Percentiles rank a stretch among this genome's conserved stretches.
These are phyloP conservation scores for Crucibulum parvulum DNA, from an alignment of 1,284 basidiomycete genomes.

Conservation along the genomic window DNA sequence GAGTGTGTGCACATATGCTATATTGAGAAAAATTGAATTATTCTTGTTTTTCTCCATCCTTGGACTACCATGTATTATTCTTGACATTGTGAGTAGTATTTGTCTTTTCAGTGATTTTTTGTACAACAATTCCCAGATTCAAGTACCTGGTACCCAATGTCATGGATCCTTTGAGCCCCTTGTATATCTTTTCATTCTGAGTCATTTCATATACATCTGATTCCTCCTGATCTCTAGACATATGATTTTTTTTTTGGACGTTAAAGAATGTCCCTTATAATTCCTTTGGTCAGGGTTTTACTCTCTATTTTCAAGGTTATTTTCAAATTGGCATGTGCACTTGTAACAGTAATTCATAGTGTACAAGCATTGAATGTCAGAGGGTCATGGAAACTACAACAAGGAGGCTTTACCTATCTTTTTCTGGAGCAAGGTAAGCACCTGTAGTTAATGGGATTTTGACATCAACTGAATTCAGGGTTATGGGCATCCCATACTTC, in stretches of 20 bases:
- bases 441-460: background rate
- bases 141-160: constrained; percentile 16
- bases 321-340: constrained; percentile 31
- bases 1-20: constrained; percentile 36
- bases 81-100: constrained; percentile 33
- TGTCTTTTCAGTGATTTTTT: background rate
- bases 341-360: constrained; percentile 33
- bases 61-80: constrained; percentile 29
- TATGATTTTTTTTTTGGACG: constrained; percentile 2
- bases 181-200: too few species aligned
- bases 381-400: constrained; percentile 22
- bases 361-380: constrained; percentile 28
- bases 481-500: background rate
- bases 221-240: too few species aligned
- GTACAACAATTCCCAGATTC: constrained; percentile 4
- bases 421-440: constrained; percentile 35
- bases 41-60: constrained; percentile 31
- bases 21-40: constrained; percentile 29
- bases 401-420: constrained; percentile 29
- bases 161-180: too few species aligned
- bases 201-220: too few species aligned
- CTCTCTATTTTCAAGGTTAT: constrained; percentile 35
- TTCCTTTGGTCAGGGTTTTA: constrained; percentile 23
- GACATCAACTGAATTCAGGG: background rate
- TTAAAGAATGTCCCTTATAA: background rate